Evolutionary conservation across 306 rosid genomes (phyloP).

Genomic region (Carpinus viminea): DNA sequence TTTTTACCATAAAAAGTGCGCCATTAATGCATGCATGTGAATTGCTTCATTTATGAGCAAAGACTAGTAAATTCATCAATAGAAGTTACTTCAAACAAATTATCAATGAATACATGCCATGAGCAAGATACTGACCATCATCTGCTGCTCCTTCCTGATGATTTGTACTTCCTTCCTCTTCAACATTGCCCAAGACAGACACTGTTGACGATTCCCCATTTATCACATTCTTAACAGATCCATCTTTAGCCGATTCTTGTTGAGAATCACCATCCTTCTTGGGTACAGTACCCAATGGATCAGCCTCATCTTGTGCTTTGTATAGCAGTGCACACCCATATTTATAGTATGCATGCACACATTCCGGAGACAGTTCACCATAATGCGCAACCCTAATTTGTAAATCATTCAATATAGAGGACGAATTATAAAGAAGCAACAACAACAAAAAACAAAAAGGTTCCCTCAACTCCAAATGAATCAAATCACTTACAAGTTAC

Average conservation of each 20-base stretch:
- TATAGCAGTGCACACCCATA: constrained; percentile 85
- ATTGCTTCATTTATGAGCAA: neutral
- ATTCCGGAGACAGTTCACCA: constrained; percentile 92
- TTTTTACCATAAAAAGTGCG: neutral
- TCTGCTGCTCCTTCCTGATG: constrained; percentile 49
- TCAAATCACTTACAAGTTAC: neutral
- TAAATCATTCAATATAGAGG: neutral
- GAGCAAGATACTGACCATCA: constrained; percentile 54
- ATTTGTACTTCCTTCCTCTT: constrained; percentile 44
- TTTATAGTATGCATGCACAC: constrained; percentile 76
- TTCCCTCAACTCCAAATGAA: neutral
- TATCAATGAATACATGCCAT: constrained; percentile 4
- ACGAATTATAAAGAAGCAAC: neutral
- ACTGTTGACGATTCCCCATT: constrained; percentile 70
- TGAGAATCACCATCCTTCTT: constrained; percentile 70
- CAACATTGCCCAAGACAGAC: constrained; percentile 55
- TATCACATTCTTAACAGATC: constrained; percentile 53
- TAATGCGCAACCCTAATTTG: constrained; percentile 59
- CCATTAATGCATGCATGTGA: neutral
- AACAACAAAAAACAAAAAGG: neutral
- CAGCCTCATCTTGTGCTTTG: constrained; percentile 97
- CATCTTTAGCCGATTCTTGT: constrained; percentile 54
- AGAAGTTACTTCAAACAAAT: neutral
- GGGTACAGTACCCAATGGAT: constrained; percentile 83
- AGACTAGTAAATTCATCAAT: neutral